These are phyloP conservation scores for Aspergillus eucalypticola DNA, from an alignment of 2,329 filamentous ascomycete genomes.

Conservation along the genomic window DNA sequence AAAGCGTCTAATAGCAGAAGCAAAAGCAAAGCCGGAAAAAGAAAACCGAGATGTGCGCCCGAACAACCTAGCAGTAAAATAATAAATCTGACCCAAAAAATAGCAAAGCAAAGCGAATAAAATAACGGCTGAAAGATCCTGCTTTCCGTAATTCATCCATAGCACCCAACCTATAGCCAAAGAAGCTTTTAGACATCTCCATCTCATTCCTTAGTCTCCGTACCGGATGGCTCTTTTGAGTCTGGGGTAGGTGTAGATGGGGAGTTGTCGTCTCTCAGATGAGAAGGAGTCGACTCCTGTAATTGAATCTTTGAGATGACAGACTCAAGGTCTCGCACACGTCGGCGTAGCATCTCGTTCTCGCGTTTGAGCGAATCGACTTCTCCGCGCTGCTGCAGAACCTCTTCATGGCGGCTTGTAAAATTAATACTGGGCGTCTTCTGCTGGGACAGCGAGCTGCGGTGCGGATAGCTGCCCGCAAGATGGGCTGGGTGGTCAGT, in stretches of 20 bases:
- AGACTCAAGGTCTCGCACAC: conserved; percentile 48
- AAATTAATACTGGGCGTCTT: conserved; percentile 30
- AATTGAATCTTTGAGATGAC: conserved; percentile 36
- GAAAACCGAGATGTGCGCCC: neutral
- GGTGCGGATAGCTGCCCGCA: conserved; percentile 30
- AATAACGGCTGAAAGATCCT: conserved; percentile 2
- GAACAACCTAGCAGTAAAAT: neutral
- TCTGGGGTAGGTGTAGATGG: conserved; percentile 2
- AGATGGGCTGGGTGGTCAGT: conserved; percentile 30
- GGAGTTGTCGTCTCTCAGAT: neutral
- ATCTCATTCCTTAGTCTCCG: neutral
- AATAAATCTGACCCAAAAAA: neutral
- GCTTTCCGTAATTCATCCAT: conserved; percentile 1
- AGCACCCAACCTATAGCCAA: neutral
- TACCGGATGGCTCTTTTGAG: neutral
- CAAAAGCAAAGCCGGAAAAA: neutral
- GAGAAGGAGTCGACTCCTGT: conserved; percentile 8
- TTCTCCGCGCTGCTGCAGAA: conserved; percentile 43
- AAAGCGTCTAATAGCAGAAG: neutral
- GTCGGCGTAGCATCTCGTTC: conserved; percentile 48
- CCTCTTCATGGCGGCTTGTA: conserved; percentile 45
- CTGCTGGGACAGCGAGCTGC: conserved; percentile 33
- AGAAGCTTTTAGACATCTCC: neutral
- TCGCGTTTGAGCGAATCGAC: conserved; percentile 48
- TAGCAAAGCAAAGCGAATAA: neutral